Conservation (phyloP, 2,329 filamentous ascomycete species). For the Diaporthe aspalathi region DNA sequence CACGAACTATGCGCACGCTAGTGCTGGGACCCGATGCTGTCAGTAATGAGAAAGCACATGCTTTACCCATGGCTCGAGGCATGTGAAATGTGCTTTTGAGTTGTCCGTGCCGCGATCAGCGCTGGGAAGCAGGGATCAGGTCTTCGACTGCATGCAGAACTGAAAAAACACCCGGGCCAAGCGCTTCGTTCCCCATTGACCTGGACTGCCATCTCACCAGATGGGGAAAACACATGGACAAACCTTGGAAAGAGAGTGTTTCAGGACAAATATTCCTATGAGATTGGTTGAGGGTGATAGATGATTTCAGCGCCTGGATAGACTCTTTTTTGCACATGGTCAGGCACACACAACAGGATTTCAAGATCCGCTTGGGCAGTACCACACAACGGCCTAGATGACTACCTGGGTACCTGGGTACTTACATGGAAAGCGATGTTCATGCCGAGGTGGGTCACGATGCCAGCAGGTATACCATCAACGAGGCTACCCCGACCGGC, state of each 20-base stretch:
- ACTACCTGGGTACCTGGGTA: background rate
- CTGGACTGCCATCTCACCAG: background rate
- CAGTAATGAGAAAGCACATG: background rate
- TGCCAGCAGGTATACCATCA: background rate
- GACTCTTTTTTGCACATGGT: background rate
- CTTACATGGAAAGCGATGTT: background rate
- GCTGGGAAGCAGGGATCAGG: background rate
- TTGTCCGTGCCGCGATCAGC: slow-evolving; percentile 24
- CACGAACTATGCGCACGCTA: background rate
- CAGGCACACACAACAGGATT: background rate
- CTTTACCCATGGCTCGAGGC: background rate
- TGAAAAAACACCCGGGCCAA: slow-evolving; percentile 14
- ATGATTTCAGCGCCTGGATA: background rate
- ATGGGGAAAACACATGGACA: background rate
- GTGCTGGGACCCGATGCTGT: background rate
- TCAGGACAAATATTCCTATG: background rate
- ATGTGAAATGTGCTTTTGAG: background rate
- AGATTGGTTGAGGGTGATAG: background rate
- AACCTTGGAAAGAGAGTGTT: background rate
- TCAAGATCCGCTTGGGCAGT: background rate
- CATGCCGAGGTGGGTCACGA: slow-evolving; percentile 1
- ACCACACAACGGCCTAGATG: no score
- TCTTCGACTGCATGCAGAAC: background rate
- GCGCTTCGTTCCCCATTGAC: background rate
- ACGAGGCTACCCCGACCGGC: background rate